These are phyloP conservation scores for Ilyonectria destructans DNA, from an alignment of 2,329 filamentous ascomycete genomes.

Conservation along the genomic window DNA sequence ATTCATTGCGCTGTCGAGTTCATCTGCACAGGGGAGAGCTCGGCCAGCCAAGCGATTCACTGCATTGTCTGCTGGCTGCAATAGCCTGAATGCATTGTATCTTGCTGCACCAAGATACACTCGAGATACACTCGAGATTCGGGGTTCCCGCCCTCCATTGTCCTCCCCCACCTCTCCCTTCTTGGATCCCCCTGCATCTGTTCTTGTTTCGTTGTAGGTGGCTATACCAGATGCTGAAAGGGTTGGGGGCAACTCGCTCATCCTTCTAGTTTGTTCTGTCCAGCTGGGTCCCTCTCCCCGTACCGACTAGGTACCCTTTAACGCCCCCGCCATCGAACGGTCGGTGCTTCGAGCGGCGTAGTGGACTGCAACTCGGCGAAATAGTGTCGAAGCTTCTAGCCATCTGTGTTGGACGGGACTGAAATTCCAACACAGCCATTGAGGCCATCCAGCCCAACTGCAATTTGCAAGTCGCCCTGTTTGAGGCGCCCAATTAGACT, in stretches of 20 bases:
- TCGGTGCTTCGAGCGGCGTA: not conserved
- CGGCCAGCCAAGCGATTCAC: too few relatives aligned
- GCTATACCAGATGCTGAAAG: not conserved
- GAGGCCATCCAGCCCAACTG: slow-evolving; percentile 16
- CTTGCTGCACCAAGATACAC: not conserved
- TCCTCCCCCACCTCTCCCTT: not conserved
- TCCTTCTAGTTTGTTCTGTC: slow-evolving; percentile 24
- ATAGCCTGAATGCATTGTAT: not conserved
- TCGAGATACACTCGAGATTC: not conserved
- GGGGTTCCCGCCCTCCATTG: not conserved
- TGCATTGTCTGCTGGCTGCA: too few relatives aligned
- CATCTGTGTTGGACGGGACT: slow-evolving; percentile 11
- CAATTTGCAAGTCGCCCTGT: not conserved
- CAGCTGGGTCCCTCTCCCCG: slow-evolving; percentile 7
- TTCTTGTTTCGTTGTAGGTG: slow-evolving; percentile 5
- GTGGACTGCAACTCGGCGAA: not conserved
- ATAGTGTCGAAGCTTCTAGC: slow-evolving; percentile 47
- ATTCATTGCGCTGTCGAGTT: not conserved
- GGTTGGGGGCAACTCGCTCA: slow-evolving; percentile 13
- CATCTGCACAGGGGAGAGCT: not conserved
- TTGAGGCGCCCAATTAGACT: not conserved
- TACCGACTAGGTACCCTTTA: slow-evolving; percentile 25
- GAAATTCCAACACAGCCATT: not conserved
- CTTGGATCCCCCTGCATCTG: not conserved
- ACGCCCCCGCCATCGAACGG: slow-evolving; percentile 19